phyloP scores from a whole-genome alignment of 257 asterid genomes.

The Salvia rosmarinus region DNA sequence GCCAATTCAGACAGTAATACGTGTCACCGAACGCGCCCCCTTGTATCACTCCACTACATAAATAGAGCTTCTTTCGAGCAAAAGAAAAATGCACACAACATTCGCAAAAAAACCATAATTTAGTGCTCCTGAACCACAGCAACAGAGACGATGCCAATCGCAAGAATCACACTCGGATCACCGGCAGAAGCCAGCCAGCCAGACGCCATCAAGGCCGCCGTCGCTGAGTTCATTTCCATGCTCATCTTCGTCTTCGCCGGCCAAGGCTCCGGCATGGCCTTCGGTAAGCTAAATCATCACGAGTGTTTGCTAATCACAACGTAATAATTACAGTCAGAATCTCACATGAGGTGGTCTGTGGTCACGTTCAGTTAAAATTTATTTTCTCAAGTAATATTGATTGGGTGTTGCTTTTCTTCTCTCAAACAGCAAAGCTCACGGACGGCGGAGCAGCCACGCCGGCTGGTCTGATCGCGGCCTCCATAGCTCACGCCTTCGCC shows the following conservation, averaged over 20 bases:
- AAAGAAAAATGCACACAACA: not conserved
- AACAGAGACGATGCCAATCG: slow-evolving; percentile 57
- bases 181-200: slow-evolving; percentile 70
- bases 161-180: slow-evolving; percentile 62
- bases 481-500: slow-evolving; percentile 80
- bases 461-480: slow-evolving; percentile 63
- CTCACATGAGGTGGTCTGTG: no score
- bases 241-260: slow-evolving; percentile 85
- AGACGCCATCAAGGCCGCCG: slow-evolving; percentile 72
- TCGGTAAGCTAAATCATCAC: slow-evolving; percentile 38
- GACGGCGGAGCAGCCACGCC: slow-evolving; percentile 63
- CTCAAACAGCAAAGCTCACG: slow-evolving; percentile 60
- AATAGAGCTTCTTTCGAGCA: slow-evolving; percentile 4
- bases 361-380: no score
- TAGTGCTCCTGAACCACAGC: not conserved
- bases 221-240: slow-evolving; percentile 84
- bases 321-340: no score
- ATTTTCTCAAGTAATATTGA: no score
- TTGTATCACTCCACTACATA: slow-evolving; percentile 25
- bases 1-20: slow-evolving; percentile 30
- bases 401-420: no score
- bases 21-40: slow-evolving; percentile 10
- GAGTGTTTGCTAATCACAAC: no score
- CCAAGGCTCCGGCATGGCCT: slow-evolving; percentile 89
- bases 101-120: not conserved